Evolutionary conservation across 768 basidiomycete species (phyloP).

Genomic region (Asterophora lycoperdoides): DNA sequence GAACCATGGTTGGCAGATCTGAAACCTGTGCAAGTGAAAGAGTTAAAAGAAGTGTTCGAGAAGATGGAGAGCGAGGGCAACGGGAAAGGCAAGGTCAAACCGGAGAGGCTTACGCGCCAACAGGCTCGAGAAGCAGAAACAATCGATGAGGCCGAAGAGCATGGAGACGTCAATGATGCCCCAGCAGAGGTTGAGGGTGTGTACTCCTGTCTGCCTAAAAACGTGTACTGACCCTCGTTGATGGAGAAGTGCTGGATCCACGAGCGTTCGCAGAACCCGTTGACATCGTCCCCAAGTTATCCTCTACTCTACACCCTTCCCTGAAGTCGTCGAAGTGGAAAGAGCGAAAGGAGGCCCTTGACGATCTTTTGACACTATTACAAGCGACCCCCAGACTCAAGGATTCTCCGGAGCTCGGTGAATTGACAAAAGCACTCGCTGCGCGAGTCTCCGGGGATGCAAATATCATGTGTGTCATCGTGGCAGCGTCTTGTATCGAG

Average conservation of each 20-base stretch:
- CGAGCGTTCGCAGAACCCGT: conserved; percentile 77
- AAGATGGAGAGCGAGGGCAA: conserved; percentile 78
- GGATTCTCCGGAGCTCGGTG: conserved; percentile 73
- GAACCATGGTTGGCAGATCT: conserved; percentile 83
- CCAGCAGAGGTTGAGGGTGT: conserved; percentile 44
- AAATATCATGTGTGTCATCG: conserved; percentile 93
- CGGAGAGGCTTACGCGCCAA: conserved; percentile 71
- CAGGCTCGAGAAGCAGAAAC: conserved; percentile 69
- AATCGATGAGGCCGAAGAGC: conserved; percentile 30
- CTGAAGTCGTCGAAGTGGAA: conserved; percentile 97
- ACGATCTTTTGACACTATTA: conserved; percentile 72
- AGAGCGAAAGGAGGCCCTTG: conserved; percentile 88
- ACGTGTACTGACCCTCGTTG: conserved; percentile 7
- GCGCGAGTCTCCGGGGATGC: conserved; percentile 82
- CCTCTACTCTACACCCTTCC: conserved; percentile 65
- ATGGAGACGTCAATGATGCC: conserved; percentile 30
- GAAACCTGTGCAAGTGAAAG: conserved; percentile 96
- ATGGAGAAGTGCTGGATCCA: conserved; percentile 66
- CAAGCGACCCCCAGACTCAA: conserved; percentile 70
- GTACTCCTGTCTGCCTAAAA: conserved; percentile 12
- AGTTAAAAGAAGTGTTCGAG: conserved; percentile 89
- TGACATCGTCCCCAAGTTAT: conserved; percentile 72
- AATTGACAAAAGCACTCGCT: conserved; percentile 73
- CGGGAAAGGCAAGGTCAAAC: conserved; percentile 78
- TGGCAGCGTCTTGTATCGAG: conserved; percentile 82